Conservation (phyloP, 2,329 filamentous ascomycete species). For the Hymenoscyphus fraxineus region DNA sequence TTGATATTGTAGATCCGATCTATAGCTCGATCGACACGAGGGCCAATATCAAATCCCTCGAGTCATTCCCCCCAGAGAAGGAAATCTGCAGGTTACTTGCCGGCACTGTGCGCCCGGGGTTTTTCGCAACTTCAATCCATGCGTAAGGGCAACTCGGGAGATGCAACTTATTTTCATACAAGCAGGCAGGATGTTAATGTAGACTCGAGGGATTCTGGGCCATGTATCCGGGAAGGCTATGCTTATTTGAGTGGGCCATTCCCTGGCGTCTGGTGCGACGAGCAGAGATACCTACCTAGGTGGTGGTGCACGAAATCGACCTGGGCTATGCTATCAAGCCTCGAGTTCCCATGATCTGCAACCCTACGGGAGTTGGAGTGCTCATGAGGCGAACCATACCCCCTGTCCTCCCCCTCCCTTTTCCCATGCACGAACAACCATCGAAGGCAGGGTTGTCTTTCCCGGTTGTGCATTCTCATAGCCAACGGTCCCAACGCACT, state of each 20-base stretch:
- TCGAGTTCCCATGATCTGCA: neutral
- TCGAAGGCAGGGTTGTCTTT: neutral
- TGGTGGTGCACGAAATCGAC: neutral
- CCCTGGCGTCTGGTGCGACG: neutral
- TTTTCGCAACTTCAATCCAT: slow-evolving; percentile 13
- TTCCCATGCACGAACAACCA: slow-evolving; percentile 6
- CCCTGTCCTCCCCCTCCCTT: neutral
- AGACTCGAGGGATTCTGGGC: neutral
- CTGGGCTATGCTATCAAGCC: neutral
- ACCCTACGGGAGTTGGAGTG: neutral
- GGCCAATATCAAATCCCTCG: slow-evolving; percentile 5
- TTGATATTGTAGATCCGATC: slow-evolving; percentile 7
- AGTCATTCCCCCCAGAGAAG: too few species aligned
- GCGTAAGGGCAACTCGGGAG: slow-evolving; percentile 8
- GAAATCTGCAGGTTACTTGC: slow-evolving; percentile 11
- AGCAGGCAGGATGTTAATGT: neutral
- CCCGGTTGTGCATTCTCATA: slow-evolving; percentile 1
- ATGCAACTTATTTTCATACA: slow-evolving; percentile 4
- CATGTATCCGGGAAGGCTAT: neutral
- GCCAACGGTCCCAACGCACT: slow-evolving; percentile 9
- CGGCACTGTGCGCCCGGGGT: slow-evolving; percentile 17
- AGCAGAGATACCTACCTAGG: neutral
- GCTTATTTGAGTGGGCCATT: slow-evolving; percentile 2
- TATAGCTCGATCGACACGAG: slow-evolving; percentile 16
- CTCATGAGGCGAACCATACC: neutral